Base-by-base conservation (phyloP, 2,329 filamentous ascomycete species). In the Fusarium temperatum region DNA sequence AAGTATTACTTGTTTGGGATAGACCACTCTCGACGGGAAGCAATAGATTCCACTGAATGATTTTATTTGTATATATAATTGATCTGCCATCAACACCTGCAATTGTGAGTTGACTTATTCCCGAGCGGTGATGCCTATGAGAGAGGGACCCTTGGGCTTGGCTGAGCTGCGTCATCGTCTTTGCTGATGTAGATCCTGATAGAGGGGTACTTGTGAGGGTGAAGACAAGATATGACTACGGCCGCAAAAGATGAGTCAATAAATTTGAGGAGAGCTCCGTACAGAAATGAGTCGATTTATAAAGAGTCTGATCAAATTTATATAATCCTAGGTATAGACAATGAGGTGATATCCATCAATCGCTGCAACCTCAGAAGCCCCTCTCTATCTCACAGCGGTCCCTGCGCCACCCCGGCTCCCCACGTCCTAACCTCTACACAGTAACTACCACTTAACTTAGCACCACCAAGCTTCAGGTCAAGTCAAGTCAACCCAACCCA, bases 11-110 rank as follows among this genome's bases (percentile, higher is more conserved):
- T 63, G 48, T 68, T 70, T 66, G 74, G 72, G 70, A 78, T 78
- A 78, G 77, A 78, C 74, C 68, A 78, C 67, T 76, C 74, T 77
- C 77, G 72, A 77, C 70, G 75, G 77, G 78, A 78, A 77, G 72
- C 77, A 78, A 78, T 78, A 78, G 77, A 78, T 77, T 79, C 75
- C 71, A 79, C 72, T 78, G 77, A 74, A 71, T 77, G 66, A 70
- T 72, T 72, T 75, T 74, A 72, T 74, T 75, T 77, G 73, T 77
- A 75, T 53, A 69, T 75, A 72, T 48, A 55, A 62, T 68, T 68
- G 28, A 48, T 30, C 47, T 26, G 51, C 48, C 22, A 11, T 8
- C 17, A 28, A 58, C 22, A 26, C 15, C 14, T 53, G 18, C n/a
- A 53, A 5, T 20, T 38, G 22, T 35, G 15, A 41, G 26, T 42